A percentile compares a stretch with the other conserved stretches of the same genome.
Conservation (phyloP, 306 rosid genomes). For the Spatholobus suberectus region DNA sequence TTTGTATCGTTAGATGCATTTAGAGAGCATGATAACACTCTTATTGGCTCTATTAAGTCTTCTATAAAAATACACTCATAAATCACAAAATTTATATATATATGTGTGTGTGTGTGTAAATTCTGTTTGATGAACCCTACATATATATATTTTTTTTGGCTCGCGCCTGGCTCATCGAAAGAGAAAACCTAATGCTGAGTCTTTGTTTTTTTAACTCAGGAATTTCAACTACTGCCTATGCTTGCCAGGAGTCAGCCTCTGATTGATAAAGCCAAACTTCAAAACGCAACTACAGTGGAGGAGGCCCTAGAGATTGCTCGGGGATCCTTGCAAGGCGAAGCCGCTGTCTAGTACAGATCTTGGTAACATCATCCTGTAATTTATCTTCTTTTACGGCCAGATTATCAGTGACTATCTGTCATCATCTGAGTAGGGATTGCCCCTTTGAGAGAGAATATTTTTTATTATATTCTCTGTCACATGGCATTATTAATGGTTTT, state of each 20-base stretch:
- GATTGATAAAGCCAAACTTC: slow-evolving; percentile 78
- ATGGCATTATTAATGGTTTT: slow-evolving; percentile 9
- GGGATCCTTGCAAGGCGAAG: slow-evolving; percentile 55
- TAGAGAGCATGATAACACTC: neutral
- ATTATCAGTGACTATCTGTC: slow-evolving; percentile 35
- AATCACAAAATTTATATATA: neutral
- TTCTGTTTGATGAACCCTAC: neutral
- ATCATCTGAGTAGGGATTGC: slow-evolving; percentile 8
- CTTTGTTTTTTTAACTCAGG: slow-evolving; percentile 49
- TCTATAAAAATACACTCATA: neutral
- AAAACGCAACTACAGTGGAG: slow-evolving; percentile 79
- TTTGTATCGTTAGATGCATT: neutral
- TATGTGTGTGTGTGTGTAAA: too few species aligned
- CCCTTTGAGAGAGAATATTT: slow-evolving; percentile 30
- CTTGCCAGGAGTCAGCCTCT: slow-evolving; percentile 81
- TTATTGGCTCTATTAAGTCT: slow-evolving; percentile 8
- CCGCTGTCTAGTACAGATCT: slow-evolving; percentile 40
- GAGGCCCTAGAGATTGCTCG: slow-evolving; percentile 80
- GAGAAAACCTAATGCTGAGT: slow-evolving; percentile 20
- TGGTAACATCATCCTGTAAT: slow-evolving; percentile 23
- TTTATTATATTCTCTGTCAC: slow-evolving; percentile 24
- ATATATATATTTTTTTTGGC: neutral
- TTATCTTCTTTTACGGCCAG: slow-evolving; percentile 29
- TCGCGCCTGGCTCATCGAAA: neutral
- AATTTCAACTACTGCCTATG: slow-evolving; percentile 89